Evolutionary conservation across 352 stramenopile species (phyloP).

Genomic region (Peronosclerospora sorghi): DNA sequence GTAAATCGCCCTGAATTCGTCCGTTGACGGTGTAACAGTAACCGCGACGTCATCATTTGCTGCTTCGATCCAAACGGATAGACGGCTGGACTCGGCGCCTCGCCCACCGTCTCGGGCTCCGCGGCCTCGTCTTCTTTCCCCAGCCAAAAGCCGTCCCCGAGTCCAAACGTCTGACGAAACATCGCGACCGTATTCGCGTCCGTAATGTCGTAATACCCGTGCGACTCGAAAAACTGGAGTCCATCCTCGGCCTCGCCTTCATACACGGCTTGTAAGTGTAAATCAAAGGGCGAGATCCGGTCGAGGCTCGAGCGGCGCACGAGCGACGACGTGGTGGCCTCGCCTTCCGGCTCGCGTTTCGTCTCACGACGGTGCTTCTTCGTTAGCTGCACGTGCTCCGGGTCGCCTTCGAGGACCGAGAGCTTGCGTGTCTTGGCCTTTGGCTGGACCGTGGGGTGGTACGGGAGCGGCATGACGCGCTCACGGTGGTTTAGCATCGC

Average conservation of each 20-base stretch:
- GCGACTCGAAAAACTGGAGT: slow-evolving; percentile 66
- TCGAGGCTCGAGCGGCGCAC: neutral
- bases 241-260: slow-evolving; percentile 41
- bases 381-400: slow-evolving; percentile 14
- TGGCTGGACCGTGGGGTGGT: slow-evolving; percentile 4
- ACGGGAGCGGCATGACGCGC: slow-evolving; percentile 22
- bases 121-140: slow-evolving; percentile 21
- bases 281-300: slow-evolving; percentile 40
- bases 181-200: slow-evolving; percentile 77
- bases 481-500: slow-evolving; percentile 30
- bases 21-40: slow-evolving; percentile 17
- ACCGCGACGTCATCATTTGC: slow-evolving; percentile 23
- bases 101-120: slow-evolving; percentile 2
- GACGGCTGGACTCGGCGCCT: slow-evolving; percentile 18
- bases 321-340: neutral
- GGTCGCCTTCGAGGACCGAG: slow-evolving; percentile 22
- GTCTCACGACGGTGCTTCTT: slow-evolving; percentile 29
- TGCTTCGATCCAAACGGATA: slow-evolving; percentile 29
- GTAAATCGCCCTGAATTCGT: too few species aligned
- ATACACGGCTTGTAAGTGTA: slow-evolving; percentile 58
- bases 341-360: slow-evolving; percentile 11
- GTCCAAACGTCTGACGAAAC: slow-evolving; percentile 63
- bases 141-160: slow-evolving; percentile 56
- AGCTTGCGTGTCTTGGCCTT: slow-evolving; percentile 29
- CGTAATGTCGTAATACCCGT: slow-evolving; percentile 72